phyloP scores from a whole-genome alignment of 1,139 yeast species.

The Candida gigantensis region DNA sequence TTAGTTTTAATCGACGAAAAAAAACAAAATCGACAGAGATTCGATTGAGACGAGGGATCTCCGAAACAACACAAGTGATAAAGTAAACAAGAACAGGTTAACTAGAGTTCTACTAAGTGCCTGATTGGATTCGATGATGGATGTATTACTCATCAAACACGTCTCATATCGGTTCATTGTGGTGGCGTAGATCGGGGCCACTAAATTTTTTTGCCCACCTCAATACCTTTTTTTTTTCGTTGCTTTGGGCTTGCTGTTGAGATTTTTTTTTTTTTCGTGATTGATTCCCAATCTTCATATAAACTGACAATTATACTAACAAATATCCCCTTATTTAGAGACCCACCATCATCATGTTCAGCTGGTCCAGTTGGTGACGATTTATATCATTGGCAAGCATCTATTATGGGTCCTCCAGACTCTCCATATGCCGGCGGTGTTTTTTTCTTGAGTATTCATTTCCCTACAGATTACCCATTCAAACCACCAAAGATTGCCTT shows the following conservation, averaged over 20 bases:
- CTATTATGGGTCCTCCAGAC: constrained; percentile 94
- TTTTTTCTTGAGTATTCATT: constrained; percentile 84
- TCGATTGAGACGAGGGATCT: constrained; percentile 5
- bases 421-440: constrained; percentile 95
- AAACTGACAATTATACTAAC: constrained; percentile 28
- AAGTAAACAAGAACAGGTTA: too few relatives aligned
- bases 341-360: constrained; percentile 98
- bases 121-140: too few relatives aligned
- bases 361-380: constrained; percentile 99
- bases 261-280: too few relatives aligned
- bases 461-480: constrained; percentile 94
- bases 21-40: too few relatives aligned
- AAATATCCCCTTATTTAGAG: constrained; percentile 47
- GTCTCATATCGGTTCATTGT: too few relatives aligned
- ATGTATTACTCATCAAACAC: too few relatives aligned
- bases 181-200: too few relatives aligned
- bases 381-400: constrained; percentile 95
- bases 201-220: too few relatives aligned
- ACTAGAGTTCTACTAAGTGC: too few relatives aligned
- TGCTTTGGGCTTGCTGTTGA: neutral
- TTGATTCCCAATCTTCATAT: neutral
- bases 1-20: too few relatives aligned
- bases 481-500: constrained; percentile 92
- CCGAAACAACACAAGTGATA: too few relatives aligned
- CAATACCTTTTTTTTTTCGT: constrained; percentile 1